Evolutionary conservation across 768 basidiomycete genomes (phyloP), one percentile per base, ranked within the genome.

Genomic region (Chalciporus pseudorubinellus): DNA sequence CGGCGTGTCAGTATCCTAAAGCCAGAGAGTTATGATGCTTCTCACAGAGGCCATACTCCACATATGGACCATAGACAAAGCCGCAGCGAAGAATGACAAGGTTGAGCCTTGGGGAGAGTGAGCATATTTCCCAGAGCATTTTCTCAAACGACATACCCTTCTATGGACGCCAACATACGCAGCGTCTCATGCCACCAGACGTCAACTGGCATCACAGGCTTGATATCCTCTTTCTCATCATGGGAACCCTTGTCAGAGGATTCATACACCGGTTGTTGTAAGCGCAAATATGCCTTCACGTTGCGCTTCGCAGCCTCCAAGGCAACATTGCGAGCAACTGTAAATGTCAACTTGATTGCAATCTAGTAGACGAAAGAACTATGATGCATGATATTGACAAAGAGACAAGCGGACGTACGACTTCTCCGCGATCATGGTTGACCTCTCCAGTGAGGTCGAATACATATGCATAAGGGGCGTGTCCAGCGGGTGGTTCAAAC

Each of bases 161-260:
- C 74, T 50, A 92, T 89, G 6, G 83, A 81, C 19, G 84, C 88
- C 53, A 93, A 66, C 65, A 80, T 80, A 29, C 91, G 79, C 21
- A 89, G 72, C 1, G 87, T 82, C 72, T 93, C 92, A 58, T 94
- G 92, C 89, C 90, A 93, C 92, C 92, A 94, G 16, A 74, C 81
- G 16, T 92, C 91, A 52, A 84, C 69, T 6, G 82, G 78, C 40
- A 83, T 85, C 18, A 74, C 69, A 11, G 92, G 90, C 62, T 87
- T 87, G 43, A 84, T 70, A 50, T 86, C 83, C 41, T 88, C 85
- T 64, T 83, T 85, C 73, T 92, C 92, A 47, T 81, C 74, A 53
- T 83, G 78, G 16, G 74, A 55, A 36, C 77, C 78, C 67, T 89
- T 91, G 53, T 80, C 81, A 8, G 81, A 73, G 19, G 83, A 84